Evolutionary conservation across 257 asterid species (phyloP).

Genomic region (Hygrophila difformis): DNA sequence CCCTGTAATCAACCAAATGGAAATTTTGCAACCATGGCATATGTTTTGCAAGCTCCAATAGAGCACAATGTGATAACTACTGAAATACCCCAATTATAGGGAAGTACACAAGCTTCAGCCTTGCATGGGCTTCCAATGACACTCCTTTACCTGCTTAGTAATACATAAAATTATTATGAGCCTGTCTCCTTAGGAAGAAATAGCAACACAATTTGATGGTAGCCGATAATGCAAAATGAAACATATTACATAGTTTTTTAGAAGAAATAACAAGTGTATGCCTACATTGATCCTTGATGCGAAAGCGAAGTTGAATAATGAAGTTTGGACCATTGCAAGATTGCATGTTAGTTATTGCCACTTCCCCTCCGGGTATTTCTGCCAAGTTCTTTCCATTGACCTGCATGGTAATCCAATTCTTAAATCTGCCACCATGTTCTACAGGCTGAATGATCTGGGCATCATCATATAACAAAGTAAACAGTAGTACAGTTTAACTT

Average conservation of each 20-base stretch:
- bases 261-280: background rate
- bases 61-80: slow-evolving; percentile 9
- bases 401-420: slow-evolving; percentile 28
- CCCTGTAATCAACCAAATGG: slow-evolving; percentile 40
- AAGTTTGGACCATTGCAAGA: slow-evolving; percentile 63
- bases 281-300: slow-evolving; percentile 33
- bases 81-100: slow-evolving; percentile 44
- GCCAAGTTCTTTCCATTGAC: slow-evolving; percentile 58
- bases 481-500: too few relatives aligned
- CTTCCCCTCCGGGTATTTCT: slow-evolving; percentile 53
- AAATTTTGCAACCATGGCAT: slow-evolving; percentile 9
- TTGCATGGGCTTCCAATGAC: slow-evolving; percentile 52
- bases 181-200: too few relatives aligned
- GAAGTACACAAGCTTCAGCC: slow-evolving; percentile 61
- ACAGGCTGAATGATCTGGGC: too few relatives aligned
- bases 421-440: background rate
- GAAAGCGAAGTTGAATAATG: slow-evolving; percentile 39
- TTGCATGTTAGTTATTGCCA: slow-evolving; percentile 47
- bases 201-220: background rate
- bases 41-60: slow-evolving; percentile 4
- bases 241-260: background rate
- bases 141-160: slow-evolving; percentile 27
- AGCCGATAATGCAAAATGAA: background rate
- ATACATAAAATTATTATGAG: slow-evolving; percentile 9
- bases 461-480: too few relatives aligned